Evolutionary conservation across 148 eudicot species (phyloP).

Genomic region (Arctostaphylos glauca): DNA sequence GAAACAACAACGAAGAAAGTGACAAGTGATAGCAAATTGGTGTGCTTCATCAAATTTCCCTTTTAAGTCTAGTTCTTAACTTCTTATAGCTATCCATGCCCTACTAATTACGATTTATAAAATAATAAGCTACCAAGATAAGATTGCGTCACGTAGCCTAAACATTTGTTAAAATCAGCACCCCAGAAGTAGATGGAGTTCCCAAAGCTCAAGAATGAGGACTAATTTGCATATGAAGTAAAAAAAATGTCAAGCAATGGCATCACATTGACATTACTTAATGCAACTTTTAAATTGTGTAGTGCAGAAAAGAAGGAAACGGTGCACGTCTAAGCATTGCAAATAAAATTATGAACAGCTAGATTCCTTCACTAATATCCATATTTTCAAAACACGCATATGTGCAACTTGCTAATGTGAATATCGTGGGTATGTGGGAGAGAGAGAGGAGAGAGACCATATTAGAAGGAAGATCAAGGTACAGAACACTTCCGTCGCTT

Average conservation of each 20-base stretch:
- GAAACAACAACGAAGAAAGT: background rate
- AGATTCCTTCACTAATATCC: background rate
- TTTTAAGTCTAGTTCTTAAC: background rate
- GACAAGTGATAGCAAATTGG: background rate
- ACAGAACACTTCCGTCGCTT: slow-evolving; percentile 54
- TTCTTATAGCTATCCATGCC: background rate
- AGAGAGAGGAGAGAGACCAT: slow-evolving; percentile 51
- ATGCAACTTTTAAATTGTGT: background rate
- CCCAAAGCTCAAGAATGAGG: background rate
- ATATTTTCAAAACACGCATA: background rate
- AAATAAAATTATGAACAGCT: background rate
- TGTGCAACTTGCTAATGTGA: background rate
- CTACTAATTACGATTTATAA: background rate
- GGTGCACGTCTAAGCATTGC: background rate
- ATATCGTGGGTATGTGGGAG: background rate
- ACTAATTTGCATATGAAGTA: background rate
- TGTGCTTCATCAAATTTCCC: background rate
- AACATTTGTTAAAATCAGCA: background rate
- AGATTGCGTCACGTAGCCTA: background rate
- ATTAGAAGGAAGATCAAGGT: slow-evolving; percentile 89
- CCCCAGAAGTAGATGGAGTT: background rate
- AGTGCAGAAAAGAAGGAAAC: background rate
- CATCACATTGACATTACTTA: background rate
- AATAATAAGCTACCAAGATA: background rate
- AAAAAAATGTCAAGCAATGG: background rate